Conservation (phyloP, 2,329 filamentous ascomycete species). For the Coniella lustricola region DNA sequence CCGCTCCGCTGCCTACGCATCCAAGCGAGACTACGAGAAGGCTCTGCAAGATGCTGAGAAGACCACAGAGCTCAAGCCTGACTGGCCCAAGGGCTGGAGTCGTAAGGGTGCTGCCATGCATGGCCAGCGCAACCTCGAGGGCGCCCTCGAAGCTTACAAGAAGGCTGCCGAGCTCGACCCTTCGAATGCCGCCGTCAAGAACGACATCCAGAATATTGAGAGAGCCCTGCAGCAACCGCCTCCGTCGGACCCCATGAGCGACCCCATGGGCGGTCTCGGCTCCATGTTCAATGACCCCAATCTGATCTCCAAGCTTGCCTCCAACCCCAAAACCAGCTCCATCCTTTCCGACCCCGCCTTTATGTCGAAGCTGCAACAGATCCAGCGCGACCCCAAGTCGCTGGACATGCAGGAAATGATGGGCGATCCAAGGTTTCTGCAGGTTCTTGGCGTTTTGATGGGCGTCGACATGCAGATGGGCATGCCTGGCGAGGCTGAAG, state of each 20-base stretch:
- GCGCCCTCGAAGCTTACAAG: constrained; percentile 83
- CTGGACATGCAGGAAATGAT: constrained; percentile 63
- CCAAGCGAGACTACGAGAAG: constrained; percentile 78
- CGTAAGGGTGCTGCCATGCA: constrained; percentile 89
- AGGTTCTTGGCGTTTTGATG: constrained; percentile 88
- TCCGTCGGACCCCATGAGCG: constrained; percentile 21
- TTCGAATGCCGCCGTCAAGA: constrained; percentile 86
- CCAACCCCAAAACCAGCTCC: constrained; percentile 84
- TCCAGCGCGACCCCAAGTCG: constrained; percentile 74
- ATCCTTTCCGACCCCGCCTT: constrained; percentile 78
- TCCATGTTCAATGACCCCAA: constrained; percentile 93
- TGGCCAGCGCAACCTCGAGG: constrained; percentile 77
- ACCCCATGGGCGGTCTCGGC: constrained; percentile 68
- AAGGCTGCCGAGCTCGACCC: constrained; percentile 91
- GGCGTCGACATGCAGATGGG: constrained; percentile 82
- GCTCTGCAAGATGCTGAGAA: constrained; percentile 88
- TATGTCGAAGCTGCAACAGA: constrained; percentile 79
- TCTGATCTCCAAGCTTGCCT: constrained; percentile 81
- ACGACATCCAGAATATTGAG: constrained; percentile 75
- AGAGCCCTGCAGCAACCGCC: constrained; percentile 67
- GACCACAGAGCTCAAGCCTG: constrained; percentile 88
- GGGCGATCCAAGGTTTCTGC: constrained; percentile 83
- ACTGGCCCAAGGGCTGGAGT: constrained; percentile 96
- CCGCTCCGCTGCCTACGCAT: constrained; percentile 80
- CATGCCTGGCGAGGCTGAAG: constrained; percentile 27